A percentile compares a stretch with the other conserved stretches of the same genome.
phyloP scores from a whole-genome alignment of 106 monocot species.

The Apostasia ramifera region DNA sequence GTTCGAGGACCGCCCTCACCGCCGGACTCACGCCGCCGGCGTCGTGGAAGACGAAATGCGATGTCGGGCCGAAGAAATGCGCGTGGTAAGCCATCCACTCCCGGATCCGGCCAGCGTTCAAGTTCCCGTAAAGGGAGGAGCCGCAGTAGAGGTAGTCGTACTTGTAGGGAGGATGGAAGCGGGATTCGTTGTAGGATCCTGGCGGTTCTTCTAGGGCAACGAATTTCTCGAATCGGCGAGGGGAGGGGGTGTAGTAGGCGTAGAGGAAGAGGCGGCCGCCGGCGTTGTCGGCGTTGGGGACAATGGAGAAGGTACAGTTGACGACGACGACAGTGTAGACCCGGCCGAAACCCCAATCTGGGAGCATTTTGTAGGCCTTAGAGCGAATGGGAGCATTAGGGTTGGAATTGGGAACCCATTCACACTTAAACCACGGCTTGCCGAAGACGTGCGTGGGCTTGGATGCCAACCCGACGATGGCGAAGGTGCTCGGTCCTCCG shows the following conservation, averaged over 20 bases:
- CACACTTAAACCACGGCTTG: conserved; percentile 92
- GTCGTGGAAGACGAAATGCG: conserved; percentile 95
- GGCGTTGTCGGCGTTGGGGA: conserved; percentile 67
- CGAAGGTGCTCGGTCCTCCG: conserved; percentile 70
- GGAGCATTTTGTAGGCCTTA: conserved; percentile 72
- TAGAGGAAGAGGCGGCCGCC: conserved; percentile 70
- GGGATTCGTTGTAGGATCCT: conserved; percentile 52
- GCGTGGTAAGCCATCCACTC: conserved; percentile 98
- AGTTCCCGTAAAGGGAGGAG: conserved; percentile 70
- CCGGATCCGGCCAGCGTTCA: conserved; percentile 56
- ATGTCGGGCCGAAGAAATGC: conserved; percentile 62
- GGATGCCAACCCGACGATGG: conserved; percentile 78
- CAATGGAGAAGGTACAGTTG: conserved; percentile 76
- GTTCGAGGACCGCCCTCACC: conserved; percentile 55
- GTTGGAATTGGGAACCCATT: conserved; percentile 57
- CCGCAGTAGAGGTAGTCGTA: conserved; percentile 95
- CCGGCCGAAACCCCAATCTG: conserved; percentile 94
- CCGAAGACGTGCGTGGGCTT: conserved; percentile 86
- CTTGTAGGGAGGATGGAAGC: conserved; percentile 48
- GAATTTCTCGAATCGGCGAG: conserved; percentile 49
- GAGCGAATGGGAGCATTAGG: conserved; percentile 21
- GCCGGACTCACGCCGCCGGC: conserved; percentile 68
- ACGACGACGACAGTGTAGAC: conserved; percentile 94
- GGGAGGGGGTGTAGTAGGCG: conserved; percentile 65
- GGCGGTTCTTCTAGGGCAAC: conserved; percentile 62